phyloP scores from a whole-genome alignment of 805 yeast genomes.

The Lachancea sp. region DNA sequence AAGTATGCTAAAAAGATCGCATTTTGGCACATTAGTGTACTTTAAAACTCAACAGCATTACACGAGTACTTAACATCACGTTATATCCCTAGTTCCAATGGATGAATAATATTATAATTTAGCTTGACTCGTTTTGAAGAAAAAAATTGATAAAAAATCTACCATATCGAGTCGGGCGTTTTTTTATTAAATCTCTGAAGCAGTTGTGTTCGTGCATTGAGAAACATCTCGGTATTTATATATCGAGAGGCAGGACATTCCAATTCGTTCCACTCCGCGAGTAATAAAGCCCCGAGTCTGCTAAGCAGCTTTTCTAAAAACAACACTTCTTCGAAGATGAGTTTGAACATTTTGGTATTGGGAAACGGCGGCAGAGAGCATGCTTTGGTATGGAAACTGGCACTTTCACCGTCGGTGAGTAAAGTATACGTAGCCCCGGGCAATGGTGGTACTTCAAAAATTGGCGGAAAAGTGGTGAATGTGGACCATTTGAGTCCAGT shows the following conservation, averaged over 20 bases:
- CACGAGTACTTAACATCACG: too few species aligned
- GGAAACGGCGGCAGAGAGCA: conserved; percentile 99
- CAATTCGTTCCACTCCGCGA: not conserved
- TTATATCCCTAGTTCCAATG: too few species aligned
- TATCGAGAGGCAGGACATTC: not conserved
- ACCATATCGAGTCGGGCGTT: too few species aligned
- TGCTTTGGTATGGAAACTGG: conserved; percentile 86
- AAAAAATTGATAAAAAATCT: too few species aligned
- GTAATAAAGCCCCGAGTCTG: not conserved
- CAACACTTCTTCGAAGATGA: conserved; percentile 12
- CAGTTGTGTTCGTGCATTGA: not conserved
- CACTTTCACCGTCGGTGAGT: conserved; percentile 66
- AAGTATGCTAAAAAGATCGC: too few species aligned
- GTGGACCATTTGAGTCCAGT: conserved; percentile 57
- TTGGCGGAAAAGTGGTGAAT: conserved; percentile 52
- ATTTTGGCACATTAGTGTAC: too few species aligned
- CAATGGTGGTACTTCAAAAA: conserved; percentile 79
- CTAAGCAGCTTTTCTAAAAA: not conserved
- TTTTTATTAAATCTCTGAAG: too few species aligned
- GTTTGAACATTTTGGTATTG: conserved; percentile 66
- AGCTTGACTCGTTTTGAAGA: too few species aligned
- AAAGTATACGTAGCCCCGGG: conserved; percentile 92
- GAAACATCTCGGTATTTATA: not conserved
- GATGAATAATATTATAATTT: too few species aligned
- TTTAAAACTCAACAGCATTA: too few species aligned